A percentile compares a stretch with the other conserved stretches of the same genome.
Conservation (phyloP, 2,329 filamentous ascomycete species). For the Ophiostoma sp. region DNA sequence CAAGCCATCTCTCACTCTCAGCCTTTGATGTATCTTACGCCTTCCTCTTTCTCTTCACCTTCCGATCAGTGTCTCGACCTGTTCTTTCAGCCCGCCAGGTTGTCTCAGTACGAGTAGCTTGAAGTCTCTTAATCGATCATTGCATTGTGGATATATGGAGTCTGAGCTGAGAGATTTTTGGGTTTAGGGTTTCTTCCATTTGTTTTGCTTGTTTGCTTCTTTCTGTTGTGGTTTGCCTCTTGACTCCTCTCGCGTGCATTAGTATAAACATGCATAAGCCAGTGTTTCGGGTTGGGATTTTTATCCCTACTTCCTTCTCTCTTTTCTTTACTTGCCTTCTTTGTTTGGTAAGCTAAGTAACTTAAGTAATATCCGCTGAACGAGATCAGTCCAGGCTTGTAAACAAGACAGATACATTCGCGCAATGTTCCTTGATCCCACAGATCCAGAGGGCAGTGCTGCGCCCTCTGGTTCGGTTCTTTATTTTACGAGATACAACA, state of each 20-base stretch:
- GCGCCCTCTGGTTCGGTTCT: not conserved
- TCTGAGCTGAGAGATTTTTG: not conserved
- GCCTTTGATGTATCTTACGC: not conserved
- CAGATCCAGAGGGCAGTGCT: slow-evolving; percentile 1
- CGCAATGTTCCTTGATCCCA: not conserved
- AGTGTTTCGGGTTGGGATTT: not conserved
- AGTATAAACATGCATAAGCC: slow-evolving; percentile 1
- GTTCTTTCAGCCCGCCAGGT: not conserved
- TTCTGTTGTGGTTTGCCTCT: not conserved
- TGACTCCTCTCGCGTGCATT: slow-evolving; percentile 9
- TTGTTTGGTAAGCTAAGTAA: not conserved
- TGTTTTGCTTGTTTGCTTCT: not conserved
- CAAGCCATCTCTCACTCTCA: not conserved
- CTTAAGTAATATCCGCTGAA: no score
- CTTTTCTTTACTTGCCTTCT: not conserved
- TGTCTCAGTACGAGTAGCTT: not conserved
- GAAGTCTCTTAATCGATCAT: not conserved
- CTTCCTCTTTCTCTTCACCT: not conserved
- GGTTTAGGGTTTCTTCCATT: not conserved
- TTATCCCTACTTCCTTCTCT: not conserved
- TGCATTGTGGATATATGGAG: not conserved
- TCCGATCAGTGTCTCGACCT: not conserved
- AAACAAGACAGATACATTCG: not conserved
- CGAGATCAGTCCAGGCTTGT: no score
- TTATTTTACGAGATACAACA: not conserved